phyloP scores from a whole-genome alignment of 192 early-diverging fungal species.

The Coemansia guatemalensis region DNA sequence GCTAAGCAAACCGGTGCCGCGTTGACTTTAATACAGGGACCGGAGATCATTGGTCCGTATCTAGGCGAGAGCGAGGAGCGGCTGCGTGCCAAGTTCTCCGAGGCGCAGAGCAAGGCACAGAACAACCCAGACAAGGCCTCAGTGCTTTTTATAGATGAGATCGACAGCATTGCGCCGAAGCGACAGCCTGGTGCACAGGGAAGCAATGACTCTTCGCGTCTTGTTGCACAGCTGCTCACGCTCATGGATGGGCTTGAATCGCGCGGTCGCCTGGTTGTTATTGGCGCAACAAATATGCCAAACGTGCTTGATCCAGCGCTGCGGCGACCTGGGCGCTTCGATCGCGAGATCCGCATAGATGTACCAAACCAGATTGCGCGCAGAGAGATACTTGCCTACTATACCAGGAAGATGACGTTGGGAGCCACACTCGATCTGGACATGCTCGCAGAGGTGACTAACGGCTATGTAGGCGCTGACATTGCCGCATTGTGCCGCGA shows the following conservation, averaged over 20 bases:
- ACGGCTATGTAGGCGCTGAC: constrained; percentile 96
- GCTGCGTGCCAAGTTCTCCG: constrained; percentile 67
- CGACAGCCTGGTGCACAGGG: constrained; percentile 13
- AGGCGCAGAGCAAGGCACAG: constrained; percentile 57
- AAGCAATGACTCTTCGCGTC: constrained; percentile 78
- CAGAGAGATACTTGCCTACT: constrained; percentile 59
- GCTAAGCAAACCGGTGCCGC: constrained; percentile 64
- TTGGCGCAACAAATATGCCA: constrained; percentile 98
- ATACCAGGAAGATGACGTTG: constrained; percentile 61
- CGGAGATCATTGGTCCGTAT: constrained; percentile 80
- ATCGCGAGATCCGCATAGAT: constrained; percentile 96
- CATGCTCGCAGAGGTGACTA: constrained; percentile 63
- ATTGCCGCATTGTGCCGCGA: constrained; percentile 81
- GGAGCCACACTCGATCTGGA: constrained; percentile 54
- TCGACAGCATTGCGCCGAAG: constrained; percentile 61
- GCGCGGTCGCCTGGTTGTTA: constrained; percentile 94
- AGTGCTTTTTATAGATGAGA: constrained; percentile 97
- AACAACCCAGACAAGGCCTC: constrained; percentile 43
- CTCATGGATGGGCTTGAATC: constrained; percentile 99
- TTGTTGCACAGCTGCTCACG: constrained; percentile 95
- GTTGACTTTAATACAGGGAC: constrained; percentile 75
- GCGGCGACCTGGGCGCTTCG: constrained; percentile 90
- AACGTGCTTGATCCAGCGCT: constrained; percentile 96
- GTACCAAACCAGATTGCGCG: constrained; percentile 68
- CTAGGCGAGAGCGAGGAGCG: constrained; percentile 86